A percentile compares a stretch with the other conserved stretches of the same genome.
phyloP scores from a whole-genome alignment of 1,284 basidiomycete genomes.

The Cutaneotrichosporon sp. region DNA sequence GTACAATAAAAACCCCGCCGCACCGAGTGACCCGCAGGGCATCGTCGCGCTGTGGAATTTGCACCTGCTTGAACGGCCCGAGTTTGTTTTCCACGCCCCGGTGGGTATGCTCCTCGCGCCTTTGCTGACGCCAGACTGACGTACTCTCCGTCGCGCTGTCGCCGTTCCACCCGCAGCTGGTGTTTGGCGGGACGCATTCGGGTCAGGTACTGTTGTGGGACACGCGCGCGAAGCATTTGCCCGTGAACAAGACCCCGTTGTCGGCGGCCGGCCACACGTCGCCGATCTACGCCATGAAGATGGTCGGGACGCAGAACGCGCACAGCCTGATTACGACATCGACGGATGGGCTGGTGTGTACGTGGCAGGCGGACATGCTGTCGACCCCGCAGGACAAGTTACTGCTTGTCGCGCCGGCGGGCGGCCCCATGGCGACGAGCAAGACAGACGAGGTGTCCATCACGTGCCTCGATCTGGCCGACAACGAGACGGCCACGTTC shows the following conservation, averaged over 20 bases:
- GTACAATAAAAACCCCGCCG: constrained; percentile 91
- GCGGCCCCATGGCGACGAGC: constrained; percentile 55
- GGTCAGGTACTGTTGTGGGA: constrained; percentile 99
- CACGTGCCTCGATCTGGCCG: constrained; percentile 84
- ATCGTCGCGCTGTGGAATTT: constrained; percentile 97
- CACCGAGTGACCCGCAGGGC: constrained; percentile 89
- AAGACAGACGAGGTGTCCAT: constrained; percentile 95
- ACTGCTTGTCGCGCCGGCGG: constrained; percentile 67
- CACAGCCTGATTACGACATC: constrained; percentile 93
- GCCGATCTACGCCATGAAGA: constrained; percentile 94
- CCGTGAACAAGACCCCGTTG: constrained; percentile 91
- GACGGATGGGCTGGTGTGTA: constrained; percentile 93
- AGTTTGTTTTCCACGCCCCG: constrained; percentile 93
- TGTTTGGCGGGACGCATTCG: constrained; percentile 96
- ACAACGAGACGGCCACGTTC: constrained; percentile 91
- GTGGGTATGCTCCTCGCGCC: no score
- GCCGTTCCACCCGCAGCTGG: constrained; percentile 92
- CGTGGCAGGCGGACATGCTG: constrained; percentile 98
- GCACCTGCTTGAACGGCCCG: constrained; percentile 87
- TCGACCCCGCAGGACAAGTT: constrained; percentile 96
- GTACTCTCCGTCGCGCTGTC: constrained; percentile 94
- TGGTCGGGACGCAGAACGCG: constrained; percentile 97
- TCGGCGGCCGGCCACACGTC: constrained; percentile 95
- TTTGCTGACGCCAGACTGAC: constrained; percentile 57
- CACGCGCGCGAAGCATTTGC: constrained; percentile 90